phyloP scores from a whole-genome alignment of 306 rosid genomes.

The Prunus davidiana region DNA sequence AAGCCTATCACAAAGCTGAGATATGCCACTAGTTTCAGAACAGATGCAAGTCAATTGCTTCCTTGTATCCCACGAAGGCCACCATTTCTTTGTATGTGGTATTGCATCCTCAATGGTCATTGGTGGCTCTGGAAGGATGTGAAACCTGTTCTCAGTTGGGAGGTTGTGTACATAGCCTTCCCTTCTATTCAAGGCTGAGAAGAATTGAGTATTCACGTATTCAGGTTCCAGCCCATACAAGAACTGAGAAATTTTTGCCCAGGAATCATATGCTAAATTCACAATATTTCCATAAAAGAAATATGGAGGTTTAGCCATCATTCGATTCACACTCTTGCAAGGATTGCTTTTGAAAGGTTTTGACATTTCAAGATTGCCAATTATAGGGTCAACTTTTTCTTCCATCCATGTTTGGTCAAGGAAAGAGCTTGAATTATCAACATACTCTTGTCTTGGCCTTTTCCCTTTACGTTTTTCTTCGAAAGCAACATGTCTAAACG shows the following conservation, averaged over 20 bases:
- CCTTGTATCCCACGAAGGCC: constrained; percentile 94
- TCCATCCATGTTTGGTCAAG: constrained; percentile 49
- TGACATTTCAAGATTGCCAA: constrained; percentile 28
- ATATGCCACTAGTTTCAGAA: constrained; percentile 54
- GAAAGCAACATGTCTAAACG: constrained; percentile 11
- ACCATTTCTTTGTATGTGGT: constrained; percentile 70
- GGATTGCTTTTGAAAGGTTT: constrained; percentile 38
- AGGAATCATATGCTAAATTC: constrained; percentile 52
- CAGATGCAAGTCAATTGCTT: constrained; percentile 58
- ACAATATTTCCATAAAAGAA: constrained; percentile 71
- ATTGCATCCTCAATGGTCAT: constrained; percentile 72
- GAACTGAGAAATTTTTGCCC: constrained; percentile 74
- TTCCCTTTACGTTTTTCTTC: constrained; percentile 44
- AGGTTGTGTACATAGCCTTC: constrained; percentile 96
- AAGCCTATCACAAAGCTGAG: constrained; percentile 63
- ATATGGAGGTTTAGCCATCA: constrained; percentile 64
- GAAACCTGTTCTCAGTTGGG: constrained; percentile 67
- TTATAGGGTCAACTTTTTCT: constrained; percentile 45
- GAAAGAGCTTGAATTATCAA: constrained; percentile 35
- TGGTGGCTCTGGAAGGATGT: constrained; percentile 54
- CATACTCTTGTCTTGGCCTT: constrained; percentile 62
- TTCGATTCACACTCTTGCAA: constrained; percentile 32
- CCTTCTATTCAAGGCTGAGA: constrained; percentile 69
- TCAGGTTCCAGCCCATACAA: constrained; percentile 75
- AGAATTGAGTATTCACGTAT: constrained; percentile 53